A percentile compares a stretch with the other conserved stretches of the same genome.
Conservation (phyloP, 495 filamentous ascomycete genomes). For the Penicillium canariense region DNA sequence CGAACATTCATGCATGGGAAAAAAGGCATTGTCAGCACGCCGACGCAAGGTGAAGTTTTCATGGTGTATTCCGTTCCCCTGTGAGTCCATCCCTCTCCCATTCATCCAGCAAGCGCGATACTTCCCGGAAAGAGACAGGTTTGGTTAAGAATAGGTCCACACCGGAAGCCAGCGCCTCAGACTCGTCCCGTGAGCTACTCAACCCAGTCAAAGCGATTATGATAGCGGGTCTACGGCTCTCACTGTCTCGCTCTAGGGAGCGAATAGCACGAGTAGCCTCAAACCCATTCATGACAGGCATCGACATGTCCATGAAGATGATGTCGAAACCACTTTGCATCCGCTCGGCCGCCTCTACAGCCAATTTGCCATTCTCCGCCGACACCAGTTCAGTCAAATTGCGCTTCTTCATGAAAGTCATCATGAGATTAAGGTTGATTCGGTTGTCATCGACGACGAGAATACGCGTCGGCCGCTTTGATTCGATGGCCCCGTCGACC, state of each 20-base stretch:
- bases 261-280: constrained; percentile 68
- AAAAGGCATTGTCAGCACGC: not conserved
- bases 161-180: constrained; percentile 64
- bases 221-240: constrained; percentile 39
- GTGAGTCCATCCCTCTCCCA: constrained; percentile 38
- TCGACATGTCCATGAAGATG: constrained; percentile 68
- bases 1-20: not conserved
- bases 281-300: constrained; percentile 78
- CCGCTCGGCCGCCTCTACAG: constrained; percentile 49
- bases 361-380: constrained; percentile 53
- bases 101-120: constrained; percentile 46
- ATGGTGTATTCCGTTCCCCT: constrained; percentile 10
- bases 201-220: constrained; percentile 73
- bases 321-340: constrained; percentile 48
- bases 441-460: constrained; percentile 74
- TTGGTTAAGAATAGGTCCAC: constrained; percentile 75
- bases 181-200: constrained; percentile 59
- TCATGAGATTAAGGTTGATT: constrained; percentile 70
- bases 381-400: constrained; percentile 38
- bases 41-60: not conserved
- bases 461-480: constrained; percentile 32
- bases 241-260: constrained; percentile 52
- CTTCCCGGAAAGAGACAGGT: constrained; percentile 57
- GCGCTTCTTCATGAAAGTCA: constrained; percentile 58
- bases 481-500: not conserved